These are phyloP conservation scores for Penicillium maclennaniae DNA, from an alignment of 495 filamentous ascomycete genomes.

Conservation along the genomic window DNA sequence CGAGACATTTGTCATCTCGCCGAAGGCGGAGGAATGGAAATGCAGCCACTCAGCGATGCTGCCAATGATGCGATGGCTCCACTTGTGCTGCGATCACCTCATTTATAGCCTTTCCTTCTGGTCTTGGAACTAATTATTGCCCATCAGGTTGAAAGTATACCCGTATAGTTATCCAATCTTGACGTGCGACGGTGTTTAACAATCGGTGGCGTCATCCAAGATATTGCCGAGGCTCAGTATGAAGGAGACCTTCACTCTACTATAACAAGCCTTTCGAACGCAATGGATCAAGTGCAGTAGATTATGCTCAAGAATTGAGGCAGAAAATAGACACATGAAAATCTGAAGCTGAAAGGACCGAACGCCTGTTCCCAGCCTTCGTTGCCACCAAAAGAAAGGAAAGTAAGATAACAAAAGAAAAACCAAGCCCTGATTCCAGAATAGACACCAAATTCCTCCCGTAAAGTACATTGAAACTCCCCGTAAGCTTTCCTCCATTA, in stretches of 20 bases:
- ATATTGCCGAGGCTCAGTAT: neutral
- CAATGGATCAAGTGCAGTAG: neutral
- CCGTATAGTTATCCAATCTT: neutral
- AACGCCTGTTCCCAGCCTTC: neutral
- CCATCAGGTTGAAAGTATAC: neutral
- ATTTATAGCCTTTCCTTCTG: neutral
- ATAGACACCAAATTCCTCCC: neutral
- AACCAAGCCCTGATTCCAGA: neutral
- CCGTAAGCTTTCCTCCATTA: neutral
- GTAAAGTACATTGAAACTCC: neutral
- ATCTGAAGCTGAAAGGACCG: neutral
- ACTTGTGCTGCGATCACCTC: constrained; percentile 12
- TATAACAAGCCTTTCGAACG: neutral
- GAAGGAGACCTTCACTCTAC: neutral
- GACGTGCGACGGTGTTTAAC: neutral
- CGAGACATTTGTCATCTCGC: constrained; percentile 18
- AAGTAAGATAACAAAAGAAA: neutral
- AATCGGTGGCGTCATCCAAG: neutral
- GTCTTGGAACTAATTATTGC: neutral
- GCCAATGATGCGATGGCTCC: constrained; percentile 6
- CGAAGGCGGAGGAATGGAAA: constrained; percentile 9
- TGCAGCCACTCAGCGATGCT: neutral
- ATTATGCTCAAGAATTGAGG: neutral
- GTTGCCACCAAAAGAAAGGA: neutral
- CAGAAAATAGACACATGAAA: neutral